These are phyloP conservation scores for Kurtzmaniella quercitrusa DNA, from an alignment of 1,139 yeast species.

Conservation along the genomic window DNA sequence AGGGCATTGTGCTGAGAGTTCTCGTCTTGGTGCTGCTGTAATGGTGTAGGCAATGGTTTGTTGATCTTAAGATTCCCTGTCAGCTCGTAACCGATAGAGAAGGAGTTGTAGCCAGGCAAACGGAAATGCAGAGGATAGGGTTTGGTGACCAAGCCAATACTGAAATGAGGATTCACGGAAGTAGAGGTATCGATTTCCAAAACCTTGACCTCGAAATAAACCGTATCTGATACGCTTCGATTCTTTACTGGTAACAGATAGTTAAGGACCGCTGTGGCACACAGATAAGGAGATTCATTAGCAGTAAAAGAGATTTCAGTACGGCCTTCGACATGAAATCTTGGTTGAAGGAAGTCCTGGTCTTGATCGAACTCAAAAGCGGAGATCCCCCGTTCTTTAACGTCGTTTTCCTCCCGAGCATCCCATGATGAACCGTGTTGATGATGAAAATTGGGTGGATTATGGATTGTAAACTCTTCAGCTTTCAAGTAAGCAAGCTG, in stretches of 20 bases:
- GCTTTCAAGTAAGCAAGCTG: slow-evolving; percentile 33
- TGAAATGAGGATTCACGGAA: slow-evolving; percentile 36
- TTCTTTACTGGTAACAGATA: slow-evolving; percentile 60
- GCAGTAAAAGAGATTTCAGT: slow-evolving; percentile 55
- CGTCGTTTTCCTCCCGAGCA: slow-evolving; percentile 25
- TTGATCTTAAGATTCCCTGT: slow-evolving; percentile 78
- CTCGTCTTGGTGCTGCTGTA: slow-evolving; percentile 48
- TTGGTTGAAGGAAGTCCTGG: slow-evolving; percentile 22
- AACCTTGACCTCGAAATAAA: slow-evolving; percentile 69
- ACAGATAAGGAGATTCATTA: slow-evolving; percentile 39
- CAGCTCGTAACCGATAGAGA: slow-evolving; percentile 84
- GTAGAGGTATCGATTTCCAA: slow-evolving; percentile 38
- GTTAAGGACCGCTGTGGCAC: slow-evolving; percentile 50
- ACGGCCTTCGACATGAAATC: slow-evolving; percentile 54
- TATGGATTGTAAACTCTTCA: slow-evolving; percentile 27
- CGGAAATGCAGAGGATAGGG: slow-evolving; percentile 83
- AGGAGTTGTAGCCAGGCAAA: slow-evolving; percentile 79
- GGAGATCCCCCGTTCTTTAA: slow-evolving; percentile 37
- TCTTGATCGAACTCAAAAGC: slow-evolving; percentile 44
- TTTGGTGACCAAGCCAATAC: slow-evolving; percentile 79
- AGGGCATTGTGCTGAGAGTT: slow-evolving; percentile 51
- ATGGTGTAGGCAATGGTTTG: slow-evolving; percentile 60
- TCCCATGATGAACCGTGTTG: slow-evolving; percentile 33
- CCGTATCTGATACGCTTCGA: slow-evolving; percentile 52
- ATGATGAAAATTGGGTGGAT: slow-evolving; percentile 31